These are phyloP conservation scores for Pythium periplocum DNA, from an alignment of 352 stramenopile genomes.

Conservation along the genomic window DNA sequence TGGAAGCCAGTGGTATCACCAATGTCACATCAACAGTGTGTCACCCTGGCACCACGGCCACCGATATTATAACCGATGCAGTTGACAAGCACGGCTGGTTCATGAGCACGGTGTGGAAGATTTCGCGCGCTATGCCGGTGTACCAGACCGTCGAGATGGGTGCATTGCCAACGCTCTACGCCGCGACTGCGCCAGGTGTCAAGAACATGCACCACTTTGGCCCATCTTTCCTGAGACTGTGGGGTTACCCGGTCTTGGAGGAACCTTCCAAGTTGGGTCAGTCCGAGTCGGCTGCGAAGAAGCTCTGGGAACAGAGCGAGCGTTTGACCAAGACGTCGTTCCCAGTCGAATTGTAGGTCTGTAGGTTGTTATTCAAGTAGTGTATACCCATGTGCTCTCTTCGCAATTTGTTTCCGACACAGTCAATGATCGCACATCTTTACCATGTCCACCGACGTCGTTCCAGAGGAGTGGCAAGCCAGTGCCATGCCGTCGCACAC, in stretches of 20 bases:
- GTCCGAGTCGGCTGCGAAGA: too few species aligned
- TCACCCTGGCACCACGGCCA: slow-evolving; percentile 33
- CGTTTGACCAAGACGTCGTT: too few species aligned
- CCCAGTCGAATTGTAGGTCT: too few species aligned
- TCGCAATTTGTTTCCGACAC: too few species aligned
- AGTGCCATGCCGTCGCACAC: too few species aligned
- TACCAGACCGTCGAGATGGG: slow-evolving; percentile 39
- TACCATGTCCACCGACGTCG: too few species aligned
- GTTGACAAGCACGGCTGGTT: slow-evolving; percentile 21
- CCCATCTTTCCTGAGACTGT: slow-evolving; percentile 18
- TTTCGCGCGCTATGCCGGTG: slow-evolving; percentile 28
- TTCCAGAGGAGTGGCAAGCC: too few species aligned
- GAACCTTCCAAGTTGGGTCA: slow-evolving; percentile 8
- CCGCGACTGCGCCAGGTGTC: slow-evolving; percentile 23
- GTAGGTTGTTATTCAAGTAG: too few species aligned
- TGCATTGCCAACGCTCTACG: slow-evolving; percentile 35
- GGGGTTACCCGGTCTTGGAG: slow-evolving; percentile 32
- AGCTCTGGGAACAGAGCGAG: too few species aligned
- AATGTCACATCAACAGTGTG: slow-evolving; percentile 16
- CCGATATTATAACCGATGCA: slow-evolving; percentile 28
- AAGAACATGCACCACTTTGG: slow-evolving; percentile 29
- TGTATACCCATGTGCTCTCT: too few species aligned
- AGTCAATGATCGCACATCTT: too few species aligned
- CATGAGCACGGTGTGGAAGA: slow-evolving; percentile 20
- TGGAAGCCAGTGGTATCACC: slow-evolving; percentile 19